Evolutionary conservation across 208 protist species (phyloP), one percentile per base, ranked within the genome.

Genomic region (Trypanosoma vivax): DNA sequence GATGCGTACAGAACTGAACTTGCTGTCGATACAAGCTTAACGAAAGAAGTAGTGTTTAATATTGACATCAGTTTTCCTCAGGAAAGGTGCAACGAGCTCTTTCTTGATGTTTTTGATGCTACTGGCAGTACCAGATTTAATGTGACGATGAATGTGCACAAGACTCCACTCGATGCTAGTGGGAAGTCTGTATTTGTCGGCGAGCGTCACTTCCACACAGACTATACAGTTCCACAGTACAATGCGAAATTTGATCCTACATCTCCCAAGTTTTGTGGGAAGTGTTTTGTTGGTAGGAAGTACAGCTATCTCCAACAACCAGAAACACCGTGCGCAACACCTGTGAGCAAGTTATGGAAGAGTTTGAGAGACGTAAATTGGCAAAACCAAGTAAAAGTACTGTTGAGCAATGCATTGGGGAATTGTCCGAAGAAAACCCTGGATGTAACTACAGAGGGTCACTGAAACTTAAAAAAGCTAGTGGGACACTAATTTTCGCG

Each of bases 361-460:
- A 62, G 13, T 78, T 82, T 50, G 38, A 52, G 3, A 30, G 56
- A 19, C 16, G 59, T 3, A 54, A 50, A 29, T 25, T 76, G 7
- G 23, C 31, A 14, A 29, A 38, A 13, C 79, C 79, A 41, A 18
- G 14, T 2, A 50, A 64, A 5, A 65, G 56, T 27, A 62, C 61
- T 13, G 53, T 93, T n/a, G 65, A 70, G 18, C 82, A 90, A 50
- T 90, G 82, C 31, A 47, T 88, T 3, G 47, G 73, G 9, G 50
- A 87, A 30, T 42, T 90, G 11, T 84, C 76, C 2, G 3, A 38
- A 1, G 34, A 21, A 1, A 71, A 79, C 35, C 79, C 63, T 2
- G 86, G 88, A 2, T 96, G 88, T 58, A 83, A 84, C 37, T 61
- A 91, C 4, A 40, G 70, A n/a, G 91, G 88, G 1, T 57, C 53